phyloP scores from a whole-genome alignment of 2,329 filamentous ascomycete species.

The Emergomyces orientalis region DNA sequence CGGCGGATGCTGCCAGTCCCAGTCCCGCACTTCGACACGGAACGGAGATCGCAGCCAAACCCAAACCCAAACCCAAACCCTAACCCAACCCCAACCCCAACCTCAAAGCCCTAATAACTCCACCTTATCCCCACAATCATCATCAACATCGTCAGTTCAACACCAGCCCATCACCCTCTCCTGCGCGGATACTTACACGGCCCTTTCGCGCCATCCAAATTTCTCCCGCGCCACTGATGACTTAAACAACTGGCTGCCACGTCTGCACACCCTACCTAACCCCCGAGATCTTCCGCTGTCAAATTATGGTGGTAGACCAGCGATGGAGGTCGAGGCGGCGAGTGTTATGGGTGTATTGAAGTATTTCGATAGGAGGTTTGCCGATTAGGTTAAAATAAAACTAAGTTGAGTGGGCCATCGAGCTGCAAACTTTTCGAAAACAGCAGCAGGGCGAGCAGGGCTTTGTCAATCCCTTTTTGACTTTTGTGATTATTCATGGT shows the following conservation, averaged over 20 bases:
- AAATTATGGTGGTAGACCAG: conserved; percentile 34
- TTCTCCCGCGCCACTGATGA: conserved; percentile 66
- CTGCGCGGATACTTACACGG: conserved; percentile 71
- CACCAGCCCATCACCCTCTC: conserved; percentile 49
- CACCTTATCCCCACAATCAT: conserved; percentile 4
- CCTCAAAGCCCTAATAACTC: background rate
- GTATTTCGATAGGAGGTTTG: conserved; percentile 67
- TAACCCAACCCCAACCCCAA: conserved; percentile 15
- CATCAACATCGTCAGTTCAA: conserved; percentile 25
- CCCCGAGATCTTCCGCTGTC: conserved; percentile 27
- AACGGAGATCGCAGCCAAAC: conserved; percentile 20
- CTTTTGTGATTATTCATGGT: background rate
- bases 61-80: conserved; percentile 13
- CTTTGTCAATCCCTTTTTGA: background rate
- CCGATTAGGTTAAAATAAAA: conserved; percentile 32
- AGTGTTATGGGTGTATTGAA: conserved; percentile 80
- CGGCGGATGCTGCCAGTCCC: conserved; percentile 54
- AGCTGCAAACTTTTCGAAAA: too few species aligned
- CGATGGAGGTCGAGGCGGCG: conserved; percentile 70
- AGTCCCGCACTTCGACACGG: conserved; percentile 20
- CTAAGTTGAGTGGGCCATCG: background rate
- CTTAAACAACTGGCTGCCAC: conserved; percentile 65
- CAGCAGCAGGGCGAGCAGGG: background rate
- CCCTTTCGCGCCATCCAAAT: conserved; percentile 64
- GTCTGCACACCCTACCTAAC: conserved; percentile 51